Evolutionary conservation across 1,139 yeast genomes (phyloP).

Genomic region (Hansenula sp.): DNA sequence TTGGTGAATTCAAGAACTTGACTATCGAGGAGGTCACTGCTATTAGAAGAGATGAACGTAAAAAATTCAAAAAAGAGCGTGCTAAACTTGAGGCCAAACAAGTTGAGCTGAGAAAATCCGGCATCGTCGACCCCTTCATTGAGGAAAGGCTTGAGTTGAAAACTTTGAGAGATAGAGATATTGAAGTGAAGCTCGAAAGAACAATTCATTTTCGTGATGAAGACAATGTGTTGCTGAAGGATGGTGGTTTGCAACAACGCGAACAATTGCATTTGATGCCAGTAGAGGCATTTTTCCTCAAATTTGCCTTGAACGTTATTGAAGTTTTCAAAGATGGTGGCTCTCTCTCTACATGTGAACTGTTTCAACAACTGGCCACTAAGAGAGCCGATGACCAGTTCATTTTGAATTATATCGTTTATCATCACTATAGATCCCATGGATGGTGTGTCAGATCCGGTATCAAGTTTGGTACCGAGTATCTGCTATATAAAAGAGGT

Average conservation of each 20-base stretch:
- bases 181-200: slow-evolving; percentile 23
- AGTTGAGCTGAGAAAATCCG: slow-evolving; percentile 27
- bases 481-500: slow-evolving; percentile 77
- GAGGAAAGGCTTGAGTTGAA: slow-evolving; percentile 27
- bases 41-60: slow-evolving; percentile 68
- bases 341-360: slow-evolving; percentile 19
- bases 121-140: slow-evolving; percentile 29
- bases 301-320: slow-evolving; percentile 37
- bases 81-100: slow-evolving; percentile 30
- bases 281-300: slow-evolving; percentile 69
- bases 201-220: slow-evolving; percentile 33
- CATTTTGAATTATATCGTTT: slow-evolving; percentile 61
- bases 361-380: slow-evolving; percentile 30
- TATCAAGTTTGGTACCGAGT: slow-evolving; percentile 85
- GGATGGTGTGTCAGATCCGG: slow-evolving; percentile 98
- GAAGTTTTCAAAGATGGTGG: slow-evolving; percentile 4
- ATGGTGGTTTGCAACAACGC: slow-evolving; percentile 37
- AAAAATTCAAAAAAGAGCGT: slow-evolving; percentile 61
- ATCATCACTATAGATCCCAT: slow-evolving; percentile 80
- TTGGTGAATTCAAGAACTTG: slow-evolving; percentile 29
- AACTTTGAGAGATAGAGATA: slow-evolving; percentile 29
- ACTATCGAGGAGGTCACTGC: slow-evolving; percentile 77
- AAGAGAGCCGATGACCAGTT: slow-evolving; percentile 36
- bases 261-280: slow-evolving; percentile 77
- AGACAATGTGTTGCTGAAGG: slow-evolving; percentile 37